Evolutionary conservation across 2,329 filamentous ascomycete species (phyloP), one percentile per base, ranked within the genome.

Genomic region (Pyricularia pennisetigena): DNA sequence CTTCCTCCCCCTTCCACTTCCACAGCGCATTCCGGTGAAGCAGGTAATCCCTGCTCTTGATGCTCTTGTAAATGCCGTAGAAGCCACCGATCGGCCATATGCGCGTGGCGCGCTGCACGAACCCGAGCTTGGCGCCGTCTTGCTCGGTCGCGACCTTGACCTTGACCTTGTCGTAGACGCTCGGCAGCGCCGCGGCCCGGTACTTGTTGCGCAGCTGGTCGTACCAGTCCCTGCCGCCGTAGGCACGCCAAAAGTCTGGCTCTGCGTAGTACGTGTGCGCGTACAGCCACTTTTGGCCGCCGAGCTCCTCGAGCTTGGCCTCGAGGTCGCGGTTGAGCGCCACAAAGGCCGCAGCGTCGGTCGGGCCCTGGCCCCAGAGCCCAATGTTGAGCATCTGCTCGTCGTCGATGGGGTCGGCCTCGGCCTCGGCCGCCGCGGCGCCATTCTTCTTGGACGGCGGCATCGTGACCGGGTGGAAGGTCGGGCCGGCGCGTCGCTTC

Each of bases 251-350:
- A 78, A 91, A 93, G 74, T 91, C 86, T 0, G 83, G 79, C 74
- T 90, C 85, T n/a, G 85, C 83, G 76, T 95, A 95, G 79, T 93
- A 96, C 0, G 91, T 90, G 74, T 94, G 90, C 2, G 92, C 92
- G 77, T 97, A 96, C 14, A 96, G 81, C 90, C 92, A 95, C 80
- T 96, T 96, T 81, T 90, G 86, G 2, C 92, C 93, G 64, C 88
- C 88, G 0, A 95, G 83, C 71, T 87, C 82, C 65, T 81, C 81
- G 4, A 94, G 85, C 74, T 90, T 90, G 24, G 81, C 79, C 79
- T 96, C 93, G 24, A 96, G 82, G 62, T 82, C 83, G 35, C 89
- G 85, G 78, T 96, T 96, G 72, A 86, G 86, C 57, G 78, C 75
- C 1, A 94, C 82, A 73, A 94, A 94, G n/a, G 82, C 82, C 1